Percentiles rank a stretch among this genome's conserved stretches.
phyloP scores from a whole-genome alignment of 495 filamentous ascomycete genomes.

The Bombardia bombarda region DNA sequence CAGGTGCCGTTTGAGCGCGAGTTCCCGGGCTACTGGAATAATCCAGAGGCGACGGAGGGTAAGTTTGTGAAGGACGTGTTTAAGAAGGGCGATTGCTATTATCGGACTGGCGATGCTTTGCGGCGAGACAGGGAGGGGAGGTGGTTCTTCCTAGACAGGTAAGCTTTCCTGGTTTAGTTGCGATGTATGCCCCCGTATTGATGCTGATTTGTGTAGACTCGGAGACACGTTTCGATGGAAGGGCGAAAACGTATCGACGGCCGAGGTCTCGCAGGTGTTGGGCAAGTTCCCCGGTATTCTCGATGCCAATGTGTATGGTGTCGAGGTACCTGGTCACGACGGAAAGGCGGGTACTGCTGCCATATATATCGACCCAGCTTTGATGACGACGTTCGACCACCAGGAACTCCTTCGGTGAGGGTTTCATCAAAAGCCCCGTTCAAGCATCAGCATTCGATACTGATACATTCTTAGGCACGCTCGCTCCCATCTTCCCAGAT shows the following conservation, averaged over 20 bases:
- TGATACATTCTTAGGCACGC: slow-evolving; percentile 30
- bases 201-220: slow-evolving; percentile 25
- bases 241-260: slow-evolving; percentile 73
- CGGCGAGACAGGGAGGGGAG: slow-evolving; percentile 56
- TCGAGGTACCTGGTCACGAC: slow-evolving; percentile 61
- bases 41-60: slow-evolving; percentile 56
- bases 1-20: slow-evolving; percentile 44
- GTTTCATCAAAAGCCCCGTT: not conserved
- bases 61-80: slow-evolving; percentile 68
- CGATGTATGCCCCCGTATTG: not conserved
- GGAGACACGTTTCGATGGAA: slow-evolving; percentile 85
- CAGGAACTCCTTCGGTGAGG: slow-evolving; percentile 41
- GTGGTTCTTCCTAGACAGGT: slow-evolving; percentile 71
- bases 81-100: slow-evolving; percentile 65
- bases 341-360: slow-evolving; percentile 67
- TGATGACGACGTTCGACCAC: slow-evolving; percentile 42
- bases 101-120: slow-evolving; percentile 67
- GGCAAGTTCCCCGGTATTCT: slow-evolving; percentile 56
- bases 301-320: slow-evolving; percentile 77
- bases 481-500: slow-evolving; percentile 54
- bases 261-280: slow-evolving; percentile 63
- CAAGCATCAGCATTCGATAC: not conserved
- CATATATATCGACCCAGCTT: slow-evolving; percentile 36
- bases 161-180: not conserved
- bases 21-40: slow-evolving; percentile 66